phyloP scores from a whole-genome alignment of 257 asterid genomes.

The Capsicum rhomboideum region DNA sequence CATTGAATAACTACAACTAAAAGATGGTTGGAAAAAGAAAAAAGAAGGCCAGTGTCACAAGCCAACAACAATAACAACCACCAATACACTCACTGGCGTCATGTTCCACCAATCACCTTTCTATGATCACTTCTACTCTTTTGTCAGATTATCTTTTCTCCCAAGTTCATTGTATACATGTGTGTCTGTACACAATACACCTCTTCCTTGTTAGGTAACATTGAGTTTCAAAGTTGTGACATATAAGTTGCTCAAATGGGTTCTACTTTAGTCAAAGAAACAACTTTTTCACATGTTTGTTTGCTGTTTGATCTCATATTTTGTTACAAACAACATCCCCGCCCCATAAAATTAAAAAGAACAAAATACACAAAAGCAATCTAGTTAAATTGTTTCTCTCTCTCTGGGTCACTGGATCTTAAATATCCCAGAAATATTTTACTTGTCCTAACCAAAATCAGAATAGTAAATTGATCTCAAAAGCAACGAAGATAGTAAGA shows the following conservation, averaged over 20 bases:
- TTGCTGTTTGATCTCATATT: neutral
- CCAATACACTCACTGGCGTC: neutral
- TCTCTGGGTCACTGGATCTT: neutral
- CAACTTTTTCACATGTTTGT: neutral
- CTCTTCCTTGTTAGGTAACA: neutral
- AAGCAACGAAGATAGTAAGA: neutral
- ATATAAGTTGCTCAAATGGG: neutral
- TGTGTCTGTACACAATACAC: neutral
- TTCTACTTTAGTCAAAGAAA: neutral
- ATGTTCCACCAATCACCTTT: neutral
- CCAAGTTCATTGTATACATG: neutral
- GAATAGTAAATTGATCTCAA: neutral
- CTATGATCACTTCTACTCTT: neutral
- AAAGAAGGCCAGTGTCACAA: neutral
- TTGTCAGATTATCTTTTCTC: neutral
- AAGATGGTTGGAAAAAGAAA: neutral
- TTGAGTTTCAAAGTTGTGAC: neutral
- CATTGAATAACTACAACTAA: neutral
- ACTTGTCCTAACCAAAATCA: neutral
- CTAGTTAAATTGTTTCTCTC: neutral
- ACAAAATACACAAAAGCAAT: neutral
- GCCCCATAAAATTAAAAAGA: neutral
- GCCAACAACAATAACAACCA: neutral
- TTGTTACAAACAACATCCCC: neutral
- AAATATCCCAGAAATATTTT: neutral